Conservation (phyloP, 495 filamentous ascomycete genomes). For the Talaromyces nanjingensis region DNA sequence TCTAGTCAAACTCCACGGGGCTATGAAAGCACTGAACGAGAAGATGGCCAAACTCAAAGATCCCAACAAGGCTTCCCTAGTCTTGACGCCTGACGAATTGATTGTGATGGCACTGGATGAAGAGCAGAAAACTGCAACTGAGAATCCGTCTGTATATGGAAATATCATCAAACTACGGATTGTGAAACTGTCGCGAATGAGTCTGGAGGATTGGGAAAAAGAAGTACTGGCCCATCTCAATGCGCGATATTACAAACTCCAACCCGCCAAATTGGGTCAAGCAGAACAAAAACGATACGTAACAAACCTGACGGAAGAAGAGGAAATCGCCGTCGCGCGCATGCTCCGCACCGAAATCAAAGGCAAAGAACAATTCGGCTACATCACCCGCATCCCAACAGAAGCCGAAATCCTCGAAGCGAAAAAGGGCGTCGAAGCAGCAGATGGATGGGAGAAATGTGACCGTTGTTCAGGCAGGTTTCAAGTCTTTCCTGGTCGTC, state of each 20-base stretch:
- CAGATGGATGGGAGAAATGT: constrained; percentile 75
- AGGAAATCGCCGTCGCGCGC: constrained; percentile 61
- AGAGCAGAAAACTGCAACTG: constrained; percentile 68
- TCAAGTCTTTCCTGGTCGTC: constrained; percentile 84
- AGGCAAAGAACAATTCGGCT: constrained; percentile 60
- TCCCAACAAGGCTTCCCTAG: constrained; percentile 47
- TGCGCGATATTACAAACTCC: constrained; percentile 34
- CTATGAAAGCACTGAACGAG: constrained; percentile 65
- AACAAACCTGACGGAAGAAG: constrained; percentile 57
- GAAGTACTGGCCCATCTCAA: constrained; percentile 36
- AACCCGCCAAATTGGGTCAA: constrained; percentile 17
- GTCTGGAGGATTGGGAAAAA: constrained; percentile 54
- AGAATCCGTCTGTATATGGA: constrained; percentile 61
- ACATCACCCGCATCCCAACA: constrained; percentile 60
- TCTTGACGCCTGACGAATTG: constrained; percentile 61
- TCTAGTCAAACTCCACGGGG: constrained; percentile 64
- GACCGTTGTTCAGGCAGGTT: constrained; percentile 83
- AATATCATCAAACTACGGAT: constrained; percentile 79
- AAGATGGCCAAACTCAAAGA: constrained; percentile 43
- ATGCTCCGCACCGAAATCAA: constrained; percentile 53
- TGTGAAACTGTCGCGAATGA: constrained; percentile 65
- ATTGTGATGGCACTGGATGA: constrained; percentile 75
- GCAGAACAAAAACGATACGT: constrained; percentile 33
- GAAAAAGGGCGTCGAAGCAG: constrained; percentile 52
- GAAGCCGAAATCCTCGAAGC: constrained; percentile 55